These are phyloP conservation scores for Geotrichum europaeum DNA, from an alignment of 1,139 yeast genomes.

Conservation along the genomic window DNA sequence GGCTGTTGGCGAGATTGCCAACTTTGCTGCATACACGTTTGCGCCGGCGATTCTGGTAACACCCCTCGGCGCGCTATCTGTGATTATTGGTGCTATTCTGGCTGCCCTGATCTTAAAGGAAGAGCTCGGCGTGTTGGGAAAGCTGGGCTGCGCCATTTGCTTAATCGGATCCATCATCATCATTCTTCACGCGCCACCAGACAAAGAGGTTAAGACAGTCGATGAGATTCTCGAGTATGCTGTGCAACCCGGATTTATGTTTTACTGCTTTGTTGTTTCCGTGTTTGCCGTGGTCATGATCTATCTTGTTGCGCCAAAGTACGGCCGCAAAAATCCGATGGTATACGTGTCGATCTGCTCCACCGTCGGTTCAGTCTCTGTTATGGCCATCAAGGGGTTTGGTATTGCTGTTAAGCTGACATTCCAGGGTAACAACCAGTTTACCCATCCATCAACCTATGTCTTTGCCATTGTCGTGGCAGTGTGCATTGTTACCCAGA, in stretches of 20 bases:
- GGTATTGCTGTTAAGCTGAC: slow-evolving; percentile 89
- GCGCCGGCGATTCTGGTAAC: slow-evolving; percentile 93
- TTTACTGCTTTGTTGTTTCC: slow-evolving; percentile 57
- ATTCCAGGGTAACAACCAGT: slow-evolving; percentile 82
- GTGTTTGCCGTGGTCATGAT: slow-evolving; percentile 72
- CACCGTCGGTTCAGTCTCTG: slow-evolving; percentile 84
- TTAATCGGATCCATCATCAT: slow-evolving; percentile 85
- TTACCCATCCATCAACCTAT: slow-evolving; percentile 77
- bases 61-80: slow-evolving; percentile 86
- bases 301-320: slow-evolving; percentile 72
- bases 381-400: slow-evolving; percentile 88
- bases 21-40: slow-evolving; percentile 91
- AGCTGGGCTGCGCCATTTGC: slow-evolving; percentile 91
- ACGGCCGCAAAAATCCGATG: slow-evolving; percentile 82
- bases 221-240: slow-evolving; percentile 84
- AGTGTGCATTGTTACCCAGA: slow-evolving; percentile 79
- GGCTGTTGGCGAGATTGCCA: slow-evolving; percentile 90
- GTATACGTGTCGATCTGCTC: slow-evolving; percentile 86
- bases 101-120: slow-evolving; percentile 83
- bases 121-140: slow-evolving; percentile 83
- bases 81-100: slow-evolving; percentile 78
- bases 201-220: slow-evolving; percentile 79
- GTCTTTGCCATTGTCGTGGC: slow-evolving; percentile 73
- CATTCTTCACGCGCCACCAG: slow-evolving; percentile 89
- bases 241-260: slow-evolving; percentile 68